A percentile compares a stretch with the other conserved stretches of the same genome.
Evolutionary conservation across 2,329 filamentous ascomycete genomes (phyloP).

Genomic region (Bipolaris bicolor): DNA sequence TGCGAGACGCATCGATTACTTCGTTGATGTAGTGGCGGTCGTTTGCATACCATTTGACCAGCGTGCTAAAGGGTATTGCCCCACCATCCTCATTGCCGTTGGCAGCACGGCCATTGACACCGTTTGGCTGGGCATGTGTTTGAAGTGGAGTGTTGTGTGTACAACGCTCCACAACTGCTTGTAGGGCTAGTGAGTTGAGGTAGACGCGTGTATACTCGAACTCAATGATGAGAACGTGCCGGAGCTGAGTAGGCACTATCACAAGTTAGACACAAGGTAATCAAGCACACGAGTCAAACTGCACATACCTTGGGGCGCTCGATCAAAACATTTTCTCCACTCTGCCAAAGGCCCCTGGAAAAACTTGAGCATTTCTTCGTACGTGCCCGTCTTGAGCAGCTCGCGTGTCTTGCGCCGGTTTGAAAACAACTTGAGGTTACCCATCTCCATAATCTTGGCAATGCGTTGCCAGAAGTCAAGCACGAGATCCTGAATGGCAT

Average conservation of each 20-base stretch:
- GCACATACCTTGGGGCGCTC: constrained; percentile 61
- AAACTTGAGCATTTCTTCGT: constrained; percentile 78
- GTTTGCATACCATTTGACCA: constrained; percentile 60
- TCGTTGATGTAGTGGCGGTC: constrained; percentile 69
- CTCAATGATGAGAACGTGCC: constrained; percentile 86
- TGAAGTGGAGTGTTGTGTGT: constrained; percentile 69
- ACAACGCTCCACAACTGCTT: constrained; percentile 93
- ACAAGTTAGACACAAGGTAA: constrained; percentile 23
- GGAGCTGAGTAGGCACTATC: constrained; percentile 63
- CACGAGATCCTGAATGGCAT: constrained; percentile 60
- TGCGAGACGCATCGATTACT: constrained; percentile 78
- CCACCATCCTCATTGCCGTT: constrained; percentile 44
- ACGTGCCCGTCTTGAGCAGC: constrained; percentile 84
- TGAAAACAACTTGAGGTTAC: constrained; percentile 86
- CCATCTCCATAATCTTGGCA: constrained; percentile 88
- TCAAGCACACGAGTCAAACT: no score
- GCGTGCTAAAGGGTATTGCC: constrained; percentile 54
- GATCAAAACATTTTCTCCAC: constrained; percentile 83
- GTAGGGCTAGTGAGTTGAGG: constrained; percentile 89
- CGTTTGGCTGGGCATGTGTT: constrained; percentile 41
- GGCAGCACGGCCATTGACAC: constrained; percentile 22
- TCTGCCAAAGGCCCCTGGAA: constrained; percentile 79
- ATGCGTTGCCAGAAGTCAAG: constrained; percentile 92
- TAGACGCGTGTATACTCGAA: constrained; percentile 96
- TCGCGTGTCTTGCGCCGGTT: constrained; percentile 87